phyloP scores from a whole-genome alignment of 2,329 filamentous ascomycete genomes.

The Pseudogymnoascus sp. region DNA sequence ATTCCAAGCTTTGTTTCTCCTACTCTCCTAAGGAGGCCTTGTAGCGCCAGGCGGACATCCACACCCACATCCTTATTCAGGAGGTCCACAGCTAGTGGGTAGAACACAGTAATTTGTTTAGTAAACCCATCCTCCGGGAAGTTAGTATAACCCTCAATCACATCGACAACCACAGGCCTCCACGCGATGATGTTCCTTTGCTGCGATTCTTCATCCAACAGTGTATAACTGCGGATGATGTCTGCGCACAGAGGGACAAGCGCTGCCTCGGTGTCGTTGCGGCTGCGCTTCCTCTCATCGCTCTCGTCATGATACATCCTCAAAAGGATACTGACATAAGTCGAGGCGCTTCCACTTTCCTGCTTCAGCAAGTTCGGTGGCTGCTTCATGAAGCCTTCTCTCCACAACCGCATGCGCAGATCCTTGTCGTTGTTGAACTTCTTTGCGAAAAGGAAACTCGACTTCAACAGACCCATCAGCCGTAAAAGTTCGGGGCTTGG shows the following conservation, averaged over 20 bases:
- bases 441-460: conserved; percentile 92
- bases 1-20: conserved; percentile 64
- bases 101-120: conserved; percentile 74
- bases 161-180: conserved; percentile 94
- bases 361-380: conserved; percentile 97
- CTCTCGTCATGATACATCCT: conserved; percentile 93
- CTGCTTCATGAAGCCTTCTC: conserved; percentile 99
- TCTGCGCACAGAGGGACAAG: conserved; percentile 92
- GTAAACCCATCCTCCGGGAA: conserved; percentile 77
- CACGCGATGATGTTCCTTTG: conserved; percentile 95
- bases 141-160: conserved; percentile 82
- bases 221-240: conserved; percentile 78
- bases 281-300: conserved; percentile 70
- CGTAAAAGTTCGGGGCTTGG: conserved; percentile 83
- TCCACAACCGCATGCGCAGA: conserved; percentile 85
- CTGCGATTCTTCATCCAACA: conserved; percentile 90
- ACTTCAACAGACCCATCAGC: conserved; percentile 90
- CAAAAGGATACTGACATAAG: conserved; percentile 92
- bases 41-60: conserved; percentile 72
- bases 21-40: conserved; percentile 70
- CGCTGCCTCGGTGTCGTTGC: conserved; percentile 79
- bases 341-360: conserved; percentile 84
- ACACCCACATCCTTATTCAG: conserved; percentile 71
- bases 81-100: conserved; percentile 76
- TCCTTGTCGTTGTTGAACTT: conserved; percentile 98